Evolutionary conservation across 2,329 filamentous ascomycete genomes (phyloP), one percentile per base, ranked within the genome.

Genomic region (Leptographium radiaticola): DNA sequence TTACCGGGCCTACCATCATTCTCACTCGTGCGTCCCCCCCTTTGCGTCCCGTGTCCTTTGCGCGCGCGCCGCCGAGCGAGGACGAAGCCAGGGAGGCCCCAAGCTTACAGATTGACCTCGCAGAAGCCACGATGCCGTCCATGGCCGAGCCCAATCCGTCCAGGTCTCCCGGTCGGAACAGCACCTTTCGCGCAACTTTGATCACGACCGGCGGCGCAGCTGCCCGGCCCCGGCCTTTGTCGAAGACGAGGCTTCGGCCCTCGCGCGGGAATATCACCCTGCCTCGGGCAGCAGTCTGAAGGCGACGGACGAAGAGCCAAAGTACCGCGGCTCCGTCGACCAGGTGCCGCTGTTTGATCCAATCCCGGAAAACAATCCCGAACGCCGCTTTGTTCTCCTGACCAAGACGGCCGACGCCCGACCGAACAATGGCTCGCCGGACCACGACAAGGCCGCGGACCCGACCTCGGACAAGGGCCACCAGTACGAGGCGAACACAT

Each of bases 301-400:
- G 51, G 65, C 60, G 43, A 61, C 59, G 53, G 72, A 70, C 54
- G 82, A 84, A 59, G 79, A 83, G 55, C 74, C 78, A 33, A 72
- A 74, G 50, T 75, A 76, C 55, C 77, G 78, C 54, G 86, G 86
- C 42, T 76, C 78, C 7, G 67, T 84, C 55, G 83, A 89, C 52
- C 86, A 90, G 62, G 69, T 81, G 31, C 81, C 81, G 13, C 71
- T 89, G 49, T 71, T 90, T 30, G 68, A 84, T 53, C 80, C 84
- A 54, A 77, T 86, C 52, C 70, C 73, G 59, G 75, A 80, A 50
- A 65, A 74, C 61, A 81, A 80, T 59, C 73, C 75, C 6, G 84
- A 88, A 63, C 75, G 80, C 40, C 77, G 83, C 42, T 87, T 84
- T 60, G 79, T 86, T 10, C 67, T 84, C 40, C 67, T 85, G 42